Evolutionary conservation across 768 basidiomycete species (phyloP).

Genomic region (Amyloporia xantha): DNA sequence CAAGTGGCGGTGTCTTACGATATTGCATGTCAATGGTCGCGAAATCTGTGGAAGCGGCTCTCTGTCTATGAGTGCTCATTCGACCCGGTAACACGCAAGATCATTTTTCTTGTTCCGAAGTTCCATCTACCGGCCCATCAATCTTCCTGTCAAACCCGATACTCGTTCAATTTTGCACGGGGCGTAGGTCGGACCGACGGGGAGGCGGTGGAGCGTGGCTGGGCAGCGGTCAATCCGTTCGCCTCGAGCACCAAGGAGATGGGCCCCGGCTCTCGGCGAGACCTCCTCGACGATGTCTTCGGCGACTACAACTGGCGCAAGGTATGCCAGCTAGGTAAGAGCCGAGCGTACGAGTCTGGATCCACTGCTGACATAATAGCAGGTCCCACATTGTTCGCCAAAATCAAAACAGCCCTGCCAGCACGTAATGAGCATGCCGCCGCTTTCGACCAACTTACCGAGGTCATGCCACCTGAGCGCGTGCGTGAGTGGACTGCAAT

Average conservation of each 20-base stretch:
- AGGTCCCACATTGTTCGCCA: no score
- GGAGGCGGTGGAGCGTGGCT: conserved; percentile 31
- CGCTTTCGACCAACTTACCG: no score
- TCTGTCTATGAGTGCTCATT: not conserved
- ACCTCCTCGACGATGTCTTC: conserved; percentile 31
- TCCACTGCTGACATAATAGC: no score
- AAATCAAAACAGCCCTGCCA: no score
- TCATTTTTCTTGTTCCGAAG: conserved; percentile 26
- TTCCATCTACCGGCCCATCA: conserved; percentile 34
- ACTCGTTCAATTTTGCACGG: conserved; percentile 24
- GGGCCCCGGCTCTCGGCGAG: conserved; percentile 26
- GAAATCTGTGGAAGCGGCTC: conserved; percentile 8
- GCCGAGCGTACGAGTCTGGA: no score
- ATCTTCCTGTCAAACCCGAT: conserved; percentile 22
- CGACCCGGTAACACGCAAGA: not conserved
- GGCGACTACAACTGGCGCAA: conserved; percentile 35
- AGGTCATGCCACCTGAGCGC: no score
- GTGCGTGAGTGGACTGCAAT: no score
- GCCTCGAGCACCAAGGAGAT: conserved; percentile 31
- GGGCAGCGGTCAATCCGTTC: conserved; percentile 28
- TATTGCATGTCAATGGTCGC: conserved; percentile 21
- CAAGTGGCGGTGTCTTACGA: conserved; percentile 13
- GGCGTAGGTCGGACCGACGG: conserved; percentile 29
- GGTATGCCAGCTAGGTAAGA: conserved; percentile 20
- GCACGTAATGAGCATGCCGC: no score